phyloP scores from a whole-genome alignment of 2,329 filamentous ascomycete genomes.

The Talaromyces sp. region DNA sequence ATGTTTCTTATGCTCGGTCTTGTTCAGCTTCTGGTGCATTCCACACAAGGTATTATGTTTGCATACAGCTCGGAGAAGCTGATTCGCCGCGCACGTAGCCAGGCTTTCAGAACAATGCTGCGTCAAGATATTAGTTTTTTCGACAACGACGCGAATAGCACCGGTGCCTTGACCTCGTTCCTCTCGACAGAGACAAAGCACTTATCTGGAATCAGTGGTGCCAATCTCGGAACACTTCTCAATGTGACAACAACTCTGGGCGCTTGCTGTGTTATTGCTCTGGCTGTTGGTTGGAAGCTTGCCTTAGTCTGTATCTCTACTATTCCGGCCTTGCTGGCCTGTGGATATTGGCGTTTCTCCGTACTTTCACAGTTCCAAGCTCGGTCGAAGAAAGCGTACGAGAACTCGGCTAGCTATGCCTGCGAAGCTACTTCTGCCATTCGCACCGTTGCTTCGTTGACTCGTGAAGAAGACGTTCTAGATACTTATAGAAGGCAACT shows the following conservation, averaged over 20 bases:
- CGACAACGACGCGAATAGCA: constrained; percentile 82
- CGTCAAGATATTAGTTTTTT: constrained; percentile 93
- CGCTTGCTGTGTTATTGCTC: constrained; percentile 64
- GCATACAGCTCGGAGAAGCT: constrained; percentile 83
- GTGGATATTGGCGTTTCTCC: constrained; percentile 85
- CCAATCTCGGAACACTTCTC: constrained; percentile 80
- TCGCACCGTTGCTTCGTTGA: constrained; percentile 86
- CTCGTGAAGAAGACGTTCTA: constrained; percentile 78
- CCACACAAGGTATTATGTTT: constrained; percentile 68
- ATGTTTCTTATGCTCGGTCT: constrained; percentile 86
- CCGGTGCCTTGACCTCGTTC: constrained; percentile 83
- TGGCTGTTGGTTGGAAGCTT: constrained; percentile 84
- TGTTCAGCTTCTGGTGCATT: constrained; percentile 67
- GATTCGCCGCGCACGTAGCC: constrained; percentile 75
- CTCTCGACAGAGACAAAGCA: constrained; percentile 86
- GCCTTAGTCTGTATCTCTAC: constrained; percentile 76
- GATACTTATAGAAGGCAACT: constrained; percentile 66
- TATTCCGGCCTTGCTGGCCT: constrained; percentile 71
- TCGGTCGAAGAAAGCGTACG: constrained; percentile 75
- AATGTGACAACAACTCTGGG: constrained; percentile 77
- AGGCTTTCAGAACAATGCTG: constrained; percentile 80
- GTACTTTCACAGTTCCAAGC: constrained; percentile 75
- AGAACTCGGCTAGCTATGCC: constrained; percentile 77
- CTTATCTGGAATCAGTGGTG: constrained; percentile 80
- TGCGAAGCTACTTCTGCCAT: constrained; percentile 93